Conservation (phyloP, 192 early-diverging fungal genomes). For the Entophlyctis helioformis region DNA sequence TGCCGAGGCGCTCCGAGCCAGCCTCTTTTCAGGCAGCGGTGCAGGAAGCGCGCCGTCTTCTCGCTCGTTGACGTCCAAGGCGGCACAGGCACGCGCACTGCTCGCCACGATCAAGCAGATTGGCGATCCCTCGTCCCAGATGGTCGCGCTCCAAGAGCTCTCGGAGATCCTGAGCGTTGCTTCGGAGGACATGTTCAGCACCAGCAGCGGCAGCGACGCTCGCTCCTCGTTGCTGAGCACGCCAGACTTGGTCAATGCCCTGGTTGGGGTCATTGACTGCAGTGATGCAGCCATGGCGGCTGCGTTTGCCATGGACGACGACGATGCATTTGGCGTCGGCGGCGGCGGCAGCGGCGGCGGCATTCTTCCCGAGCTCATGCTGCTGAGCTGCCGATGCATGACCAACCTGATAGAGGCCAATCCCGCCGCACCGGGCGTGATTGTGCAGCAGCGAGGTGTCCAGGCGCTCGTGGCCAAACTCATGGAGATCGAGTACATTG, state of each 20-base stretch:
- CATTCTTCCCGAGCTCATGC: slow-evolving; percentile 62
- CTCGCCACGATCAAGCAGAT: slow-evolving; percentile 41
- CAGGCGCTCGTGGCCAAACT: slow-evolving; percentile 64
- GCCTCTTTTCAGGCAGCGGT: too few relatives aligned
- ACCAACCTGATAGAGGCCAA: slow-evolving; percentile 83
- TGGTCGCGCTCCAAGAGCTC: slow-evolving; percentile 81
- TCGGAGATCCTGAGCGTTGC: slow-evolving; percentile 64
- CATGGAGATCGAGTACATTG: slow-evolving; percentile 79
- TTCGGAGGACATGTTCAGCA: slow-evolving; percentile 38
- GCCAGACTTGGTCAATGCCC: slow-evolving; percentile 53
- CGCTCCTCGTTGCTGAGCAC: slow-evolving; percentile 40
- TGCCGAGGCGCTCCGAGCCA: too few relatives aligned
- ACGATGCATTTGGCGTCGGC: slow-evolving; percentile 16
- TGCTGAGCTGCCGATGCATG: slow-evolving; percentile 83
- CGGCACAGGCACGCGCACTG: too few relatives aligned
- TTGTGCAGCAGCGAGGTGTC: slow-evolving; percentile 60
- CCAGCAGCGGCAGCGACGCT: slow-evolving; percentile 13
- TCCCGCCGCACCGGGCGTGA: slow-evolving; percentile 46
- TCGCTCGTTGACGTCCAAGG: slow-evolving; percentile 11
- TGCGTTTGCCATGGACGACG: slow-evolving; percentile 16
- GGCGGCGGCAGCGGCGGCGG: slow-evolving; percentile 16
- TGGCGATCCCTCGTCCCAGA: slow-evolving; percentile 52
- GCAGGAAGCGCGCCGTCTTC: too few relatives aligned
- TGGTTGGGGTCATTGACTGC: slow-evolving; percentile 51
- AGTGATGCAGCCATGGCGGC: slow-evolving; percentile 10